Conservation (phyloP, 495 filamentous ascomycete genomes). For the Aspergillus carlsbadensis region DNA sequence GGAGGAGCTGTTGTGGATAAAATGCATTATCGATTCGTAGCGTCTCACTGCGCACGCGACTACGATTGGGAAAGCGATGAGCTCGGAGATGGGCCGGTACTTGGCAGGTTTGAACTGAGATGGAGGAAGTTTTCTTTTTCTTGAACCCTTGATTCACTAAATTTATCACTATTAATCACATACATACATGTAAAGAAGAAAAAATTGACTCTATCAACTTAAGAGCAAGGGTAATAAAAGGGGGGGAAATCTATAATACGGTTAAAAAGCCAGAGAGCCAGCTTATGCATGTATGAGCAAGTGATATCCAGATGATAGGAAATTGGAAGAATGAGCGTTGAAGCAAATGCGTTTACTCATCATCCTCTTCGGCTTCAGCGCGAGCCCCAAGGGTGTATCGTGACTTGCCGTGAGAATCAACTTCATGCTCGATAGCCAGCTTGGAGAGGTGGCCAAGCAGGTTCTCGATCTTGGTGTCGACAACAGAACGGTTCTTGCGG, state of each 20-base stretch:
- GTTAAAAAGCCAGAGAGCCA: conserved; percentile 25
- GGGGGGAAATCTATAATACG: conserved; percentile 46
- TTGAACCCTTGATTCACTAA: conserved; percentile 41
- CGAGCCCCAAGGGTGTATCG: conserved; percentile 62
- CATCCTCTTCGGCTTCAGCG: conserved; percentile 64
- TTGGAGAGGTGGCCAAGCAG: conserved; percentile 73
- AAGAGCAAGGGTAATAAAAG: conserved; percentile 31
- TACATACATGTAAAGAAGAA: conserved; percentile 49
- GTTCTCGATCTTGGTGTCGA: conserved; percentile 80
- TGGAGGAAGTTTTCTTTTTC: conserved; percentile 26
- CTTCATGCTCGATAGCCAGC: conserved; percentile 71
- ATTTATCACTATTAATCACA: conserved; percentile 52
- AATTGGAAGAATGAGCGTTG: conserved; percentile 30
- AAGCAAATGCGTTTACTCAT: conserved; percentile 52
- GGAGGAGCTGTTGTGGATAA: not conserved
- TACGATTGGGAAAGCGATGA: not conserved
- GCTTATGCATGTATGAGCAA: conserved; percentile 34
- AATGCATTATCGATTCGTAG: not conserved
- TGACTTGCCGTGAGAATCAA: conserved; percentile 51
- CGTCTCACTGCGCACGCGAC: not conserved
- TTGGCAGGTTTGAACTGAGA: not conserved
- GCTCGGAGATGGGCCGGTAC: conserved; percentile 3
- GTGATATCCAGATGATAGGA: conserved; percentile 31
- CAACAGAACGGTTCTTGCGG: conserved; percentile 70
- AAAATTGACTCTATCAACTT: conserved; percentile 42